Conservation (phyloP, 345 rosid genomes). For the Populus pruinosa region DNA sequence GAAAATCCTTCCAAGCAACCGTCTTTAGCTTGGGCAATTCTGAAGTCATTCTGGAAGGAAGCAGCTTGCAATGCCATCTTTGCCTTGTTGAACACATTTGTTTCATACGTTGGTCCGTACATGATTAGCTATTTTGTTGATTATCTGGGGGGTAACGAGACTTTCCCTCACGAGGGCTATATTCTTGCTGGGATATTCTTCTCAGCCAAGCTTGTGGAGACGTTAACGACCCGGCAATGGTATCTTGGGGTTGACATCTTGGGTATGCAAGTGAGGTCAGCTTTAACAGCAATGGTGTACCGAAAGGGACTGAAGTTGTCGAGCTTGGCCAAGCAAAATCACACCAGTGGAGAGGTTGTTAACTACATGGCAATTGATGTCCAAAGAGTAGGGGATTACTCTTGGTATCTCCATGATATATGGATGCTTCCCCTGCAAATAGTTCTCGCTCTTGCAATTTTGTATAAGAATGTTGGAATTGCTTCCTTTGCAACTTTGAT, state of each 20-base stretch:
- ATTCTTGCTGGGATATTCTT: conserved; percentile 93
- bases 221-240: conserved; percentile 97
- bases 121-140: conserved; percentile 95
- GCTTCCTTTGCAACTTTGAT: conserved; percentile 87
- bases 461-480: conserved; percentile 94
- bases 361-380: conserved; percentile 99
- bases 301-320: conserved; percentile 87
- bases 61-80: conserved; percentile 91
- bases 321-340: conserved; percentile 85
- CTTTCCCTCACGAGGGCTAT: conserved; percentile 89
- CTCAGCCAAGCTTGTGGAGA: conserved; percentile 83
- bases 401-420: conserved; percentile 98
- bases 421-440: conserved; percentile 99
- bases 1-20: conserved; percentile 75
- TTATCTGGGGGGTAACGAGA: conserved; percentile 83
- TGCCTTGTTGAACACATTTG: conserved; percentile 83
- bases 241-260: conserved; percentile 97
- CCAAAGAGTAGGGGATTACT: conserved; percentile 92
- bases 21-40: conserved; percentile 84
- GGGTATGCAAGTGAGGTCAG: conserved; percentile 99
- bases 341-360: conserved; percentile 93
- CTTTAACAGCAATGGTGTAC: conserved; percentile 95
- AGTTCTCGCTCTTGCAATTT: conserved; percentile 86
- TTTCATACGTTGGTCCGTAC: conserved; percentile 96
- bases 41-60: conserved; percentile 94